Base-by-base conservation (phyloP, 495 filamentous ascomycete genomes). In the Durotheca rogersii region DNA sequence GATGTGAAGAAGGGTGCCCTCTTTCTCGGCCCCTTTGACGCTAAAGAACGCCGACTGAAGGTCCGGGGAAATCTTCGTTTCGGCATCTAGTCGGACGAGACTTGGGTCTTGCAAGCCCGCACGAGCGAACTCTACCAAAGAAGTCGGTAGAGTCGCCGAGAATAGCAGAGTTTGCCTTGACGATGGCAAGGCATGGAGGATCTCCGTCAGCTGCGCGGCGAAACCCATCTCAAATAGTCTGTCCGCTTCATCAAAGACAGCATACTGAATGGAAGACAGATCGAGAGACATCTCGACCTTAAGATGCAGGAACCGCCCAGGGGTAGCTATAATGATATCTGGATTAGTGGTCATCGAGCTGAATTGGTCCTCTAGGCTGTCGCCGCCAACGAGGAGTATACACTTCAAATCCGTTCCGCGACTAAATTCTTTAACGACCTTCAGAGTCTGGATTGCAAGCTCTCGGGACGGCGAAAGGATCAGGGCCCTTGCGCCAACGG, bases 191-290 rank as follows among this genome's bases (percentile, higher is more conserved):
- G 89, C 85, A 65, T 95, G 83, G 34, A 97, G 69, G 76, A 98
- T 96, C 68, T 98, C 94, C 2, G 85, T 86, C 36, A 98, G 75
- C 64, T 98, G 94, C 5, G 86, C 82, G 12, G 89, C 89, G 66
- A 98, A 98, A 51, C 93, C 93, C 89, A 96, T 95, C 69, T 98
- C 93, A 69, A 97, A 98, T 2, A 98, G 74, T 37, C 93, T 78
- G 75, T 98, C 93, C 10, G 93, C 93, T 64, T 98, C 93, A 66
- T 98, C 93, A 36, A 98, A 97, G 21, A 97, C 93, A 18, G 94
- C 88, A 61, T 96, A 98, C 35, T 79, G 74, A 41, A 96, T 83
- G 7, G 87, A 92, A 2, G 83, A 87, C 21, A 98, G 72, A 62
- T 96, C 86, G 41, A 98, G 74, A 20, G 80, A 73, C 93, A 96